Conservation (phyloP, 2,329 filamentous ascomycete species). For the Pochonia chlamydosporia region DNA sequence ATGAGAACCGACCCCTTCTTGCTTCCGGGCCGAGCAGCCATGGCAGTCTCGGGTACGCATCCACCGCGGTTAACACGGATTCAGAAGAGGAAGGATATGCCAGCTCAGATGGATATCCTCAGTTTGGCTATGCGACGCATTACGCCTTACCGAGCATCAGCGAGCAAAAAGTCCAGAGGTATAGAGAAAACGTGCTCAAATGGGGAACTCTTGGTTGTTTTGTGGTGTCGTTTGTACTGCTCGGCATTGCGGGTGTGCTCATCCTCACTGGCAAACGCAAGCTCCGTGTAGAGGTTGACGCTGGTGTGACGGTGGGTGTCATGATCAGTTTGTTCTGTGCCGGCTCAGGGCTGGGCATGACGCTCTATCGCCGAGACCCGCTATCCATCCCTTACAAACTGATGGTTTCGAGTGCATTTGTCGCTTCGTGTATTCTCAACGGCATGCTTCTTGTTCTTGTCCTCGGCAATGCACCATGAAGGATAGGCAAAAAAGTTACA, state of each 20-base stretch:
- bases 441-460: conserved; percentile 38
- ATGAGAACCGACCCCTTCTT: conserved; percentile 18
- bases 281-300: conserved; percentile 65
- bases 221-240: conserved; percentile 53
- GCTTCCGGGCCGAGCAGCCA: not conserved
- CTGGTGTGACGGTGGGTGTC: conserved; percentile 64
- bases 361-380: conserved; percentile 44
- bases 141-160: conserved; percentile 48
- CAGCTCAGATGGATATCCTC: conserved; percentile 45
- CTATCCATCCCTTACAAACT: conserved; percentile 37
- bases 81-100: conserved; percentile 45
- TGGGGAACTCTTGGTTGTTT: conserved; percentile 50
- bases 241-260: conserved; percentile 59
- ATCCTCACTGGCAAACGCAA: conserved; percentile 63
- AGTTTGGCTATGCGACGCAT: conserved; percentile 46
- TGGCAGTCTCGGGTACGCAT: conserved; percentile 22
- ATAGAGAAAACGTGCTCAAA: conserved; percentile 51
- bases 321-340: conserved; percentile 60
- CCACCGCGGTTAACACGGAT: conserved; percentile 26
- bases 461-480: conserved; percentile 31
- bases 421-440: conserved; percentile 34
- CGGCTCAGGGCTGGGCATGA: conserved; percentile 53
- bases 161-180: conserved; percentile 43
- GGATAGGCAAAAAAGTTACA: not conserved
- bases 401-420: conserved; percentile 31